A percentile compares a stretch with the other conserved stretches of the same genome.
These are phyloP conservation scores for Spergularia marina DNA, from an alignment of 148 eudicot species.

Conservation along the genomic window DNA sequence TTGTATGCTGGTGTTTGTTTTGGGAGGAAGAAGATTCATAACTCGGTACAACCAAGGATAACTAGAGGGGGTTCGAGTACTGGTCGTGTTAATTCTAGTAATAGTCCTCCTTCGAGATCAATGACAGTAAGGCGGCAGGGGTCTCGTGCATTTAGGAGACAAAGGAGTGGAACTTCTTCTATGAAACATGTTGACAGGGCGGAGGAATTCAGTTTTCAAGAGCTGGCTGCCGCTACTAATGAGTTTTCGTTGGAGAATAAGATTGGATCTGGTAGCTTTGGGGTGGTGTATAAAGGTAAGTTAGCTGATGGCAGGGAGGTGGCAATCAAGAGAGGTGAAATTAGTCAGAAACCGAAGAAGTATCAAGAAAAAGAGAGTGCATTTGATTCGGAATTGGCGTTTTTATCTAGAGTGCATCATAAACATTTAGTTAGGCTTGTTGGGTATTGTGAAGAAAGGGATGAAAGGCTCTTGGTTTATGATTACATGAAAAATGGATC, in stretches of 20 bases:
- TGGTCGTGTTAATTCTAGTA: constrained; percentile 35
- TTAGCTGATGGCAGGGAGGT: constrained; percentile 79
- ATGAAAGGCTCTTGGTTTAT: constrained; percentile 82
- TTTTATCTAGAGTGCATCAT: constrained; percentile 84
- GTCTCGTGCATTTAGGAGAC: constrained; percentile 72
- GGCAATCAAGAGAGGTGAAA: constrained; percentile 85
- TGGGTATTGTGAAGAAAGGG: constrained; percentile 89
- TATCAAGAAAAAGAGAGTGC: constrained; percentile 87
- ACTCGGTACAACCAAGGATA: constrained; percentile 87
- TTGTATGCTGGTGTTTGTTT: constrained; percentile 69
- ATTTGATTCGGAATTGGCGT: constrained; percentile 80
- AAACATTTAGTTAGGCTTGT: constrained; percentile 91
- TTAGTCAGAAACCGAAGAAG: constrained; percentile 50
- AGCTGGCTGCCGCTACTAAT: constrained; percentile 64
- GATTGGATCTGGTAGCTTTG: constrained; percentile 90
- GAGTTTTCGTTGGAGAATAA: constrained; percentile 72
- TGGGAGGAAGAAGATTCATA: constrained; percentile 87
- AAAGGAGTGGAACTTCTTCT: constrained; percentile 90
- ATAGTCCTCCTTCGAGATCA: constrained; percentile 64
- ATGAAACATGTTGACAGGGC: constrained; percentile 63
- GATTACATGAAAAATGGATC: constrained; percentile 96
- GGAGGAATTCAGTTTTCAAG: constrained; percentile 69
- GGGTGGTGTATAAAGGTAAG: constrained; percentile 84
- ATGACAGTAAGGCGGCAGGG: constrained; percentile 78
- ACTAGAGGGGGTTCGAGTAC: constrained; percentile 50